These are phyloP conservation scores for Candida adriatica DNA, from an alignment of 805 yeast species.

Conservation along the genomic window DNA sequence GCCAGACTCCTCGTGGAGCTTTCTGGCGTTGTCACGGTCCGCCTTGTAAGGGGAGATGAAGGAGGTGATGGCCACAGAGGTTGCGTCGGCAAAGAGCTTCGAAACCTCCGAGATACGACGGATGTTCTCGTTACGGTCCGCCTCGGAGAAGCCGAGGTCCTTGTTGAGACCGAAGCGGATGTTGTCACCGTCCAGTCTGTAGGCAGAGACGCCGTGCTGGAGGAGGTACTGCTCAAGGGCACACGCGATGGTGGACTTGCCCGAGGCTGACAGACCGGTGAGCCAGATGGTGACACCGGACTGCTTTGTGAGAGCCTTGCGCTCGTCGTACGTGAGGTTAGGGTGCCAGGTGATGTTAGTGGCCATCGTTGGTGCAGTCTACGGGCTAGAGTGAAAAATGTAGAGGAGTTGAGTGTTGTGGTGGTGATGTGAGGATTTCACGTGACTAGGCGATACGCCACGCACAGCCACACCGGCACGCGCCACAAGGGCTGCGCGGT, in stretches of 20 bases:
- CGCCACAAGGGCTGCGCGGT: no score
- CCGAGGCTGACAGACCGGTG: slow-evolving; percentile 93
- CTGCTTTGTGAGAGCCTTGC: slow-evolving; percentile 65
- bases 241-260: slow-evolving; percentile 85
- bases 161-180: slow-evolving; percentile 91
- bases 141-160: slow-evolving; percentile 88
- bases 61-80: slow-evolving; percentile 79
- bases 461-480: slow-evolving; percentile 1
- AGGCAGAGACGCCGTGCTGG: slow-evolving; percentile 62
- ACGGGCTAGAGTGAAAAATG: neutral
- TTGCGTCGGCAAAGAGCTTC: slow-evolving; percentile 89
- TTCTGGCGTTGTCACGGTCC: slow-evolving; percentile 83
- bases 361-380: slow-evolving; percentile 53
- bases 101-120: slow-evolving; percentile 94
- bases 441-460: slow-evolving; percentile 16
- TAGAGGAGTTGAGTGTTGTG: slow-evolving; percentile 1
- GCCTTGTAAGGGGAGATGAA: slow-evolving; percentile 87
- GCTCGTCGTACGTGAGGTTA: slow-evolving; percentile 79
- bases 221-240: slow-evolving; percentile 82
- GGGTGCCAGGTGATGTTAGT: slow-evolving; percentile 96
- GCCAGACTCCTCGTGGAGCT: slow-evolving; percentile 66
- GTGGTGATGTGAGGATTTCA: slow-evolving; percentile 22
- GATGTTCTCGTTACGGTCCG: slow-evolving; percentile 90
- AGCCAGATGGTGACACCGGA: slow-evolving; percentile 90
- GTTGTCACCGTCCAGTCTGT: slow-evolving; percentile 93